Base-by-base conservation (phyloP, 2,329 filamentous ascomycete genomes). In the Aspergillus piperis region DNA sequence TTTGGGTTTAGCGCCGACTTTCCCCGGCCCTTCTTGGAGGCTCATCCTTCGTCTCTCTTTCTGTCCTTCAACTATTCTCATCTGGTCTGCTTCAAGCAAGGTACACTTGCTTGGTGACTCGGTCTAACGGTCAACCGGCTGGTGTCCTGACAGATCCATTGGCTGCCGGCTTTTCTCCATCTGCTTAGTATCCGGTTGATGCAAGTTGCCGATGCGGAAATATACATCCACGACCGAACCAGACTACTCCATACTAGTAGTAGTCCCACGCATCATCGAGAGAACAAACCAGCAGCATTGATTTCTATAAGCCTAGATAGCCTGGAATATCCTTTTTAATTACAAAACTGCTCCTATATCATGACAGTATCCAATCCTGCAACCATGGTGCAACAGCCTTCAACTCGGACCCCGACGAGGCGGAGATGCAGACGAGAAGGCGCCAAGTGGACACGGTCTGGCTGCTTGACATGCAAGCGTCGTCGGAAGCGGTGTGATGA, bases 401-500 rank as follows among this genome's bases (percentile, higher is more conserved):
- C 4, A 1, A 17, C 30, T 5, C 59, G 50, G 42, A 25, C 8
- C 38, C 36, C 56, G 8, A 42, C 54, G 6, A 63, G 59, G 19
- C 71, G 68, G 49, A 68, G 68, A 51, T 59, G 59, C 57, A 68
- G 69, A 54, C 65, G 63, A 57, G 68, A 68, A n/a, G 70, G 72
- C 17, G 68, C 66, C 7, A 68, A 67, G 59, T 77, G 75, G 75
- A 74, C 73, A 63, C 73, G 75, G 11, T 75, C 74, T 2, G 75
- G 74, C n/a, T 77, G 75, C 50, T 57, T 77, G n/a, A 77, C 75
- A 3, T 77, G 75, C 63, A 77, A 77, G 58, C 71, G 66, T 57
- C 71, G 75, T 39, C 70, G 74, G 30, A 77, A 77, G 61, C 70
- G 72, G 39, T 77, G 75, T 39, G 75, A 77, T 60, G 74, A 76